Conservation (phyloP, 495 filamentous ascomycete species). For the Hypomontagnella monticulosa region DNA sequence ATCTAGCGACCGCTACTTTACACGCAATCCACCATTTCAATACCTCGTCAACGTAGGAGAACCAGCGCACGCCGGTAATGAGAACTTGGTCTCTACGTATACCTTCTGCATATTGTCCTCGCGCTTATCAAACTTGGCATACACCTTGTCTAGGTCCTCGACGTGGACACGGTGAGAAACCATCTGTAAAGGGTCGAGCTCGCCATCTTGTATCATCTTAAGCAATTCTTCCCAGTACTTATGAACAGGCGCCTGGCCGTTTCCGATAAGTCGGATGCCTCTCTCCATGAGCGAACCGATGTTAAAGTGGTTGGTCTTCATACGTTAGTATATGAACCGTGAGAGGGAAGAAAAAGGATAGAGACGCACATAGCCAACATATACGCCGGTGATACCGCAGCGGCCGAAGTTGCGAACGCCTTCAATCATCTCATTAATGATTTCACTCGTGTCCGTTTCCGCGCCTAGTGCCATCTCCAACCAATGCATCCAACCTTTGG, state of each 20-base stretch:
- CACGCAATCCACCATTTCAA: neutral
- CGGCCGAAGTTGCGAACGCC: conserved; percentile 79
- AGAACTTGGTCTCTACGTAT: conserved; percentile 74
- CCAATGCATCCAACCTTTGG: conserved; percentile 84
- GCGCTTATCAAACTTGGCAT: conserved; percentile 74
- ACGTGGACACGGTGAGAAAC: conserved; percentile 78
- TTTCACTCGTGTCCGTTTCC: conserved; percentile 88
- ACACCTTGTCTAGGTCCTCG: conserved; percentile 77
- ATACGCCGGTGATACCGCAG: conserved; percentile 81
- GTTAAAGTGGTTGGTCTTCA: conserved; percentile 80
- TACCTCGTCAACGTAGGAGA: conserved; percentile 63
- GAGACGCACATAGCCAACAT: conserved; percentile 77
- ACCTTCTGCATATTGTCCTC: conserved; percentile 77
- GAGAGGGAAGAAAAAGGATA: neutral
- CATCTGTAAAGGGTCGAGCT: conserved; percentile 83
- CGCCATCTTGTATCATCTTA: conserved; percentile 70
- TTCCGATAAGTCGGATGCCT: conserved; percentile 82
- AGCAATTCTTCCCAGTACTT: conserved; percentile 83
- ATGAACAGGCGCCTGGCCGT: conserved; percentile 86
- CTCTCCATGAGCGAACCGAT: conserved; percentile 89
- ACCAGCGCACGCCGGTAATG: conserved; percentile 62
- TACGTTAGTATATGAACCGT: conserved; percentile 11
- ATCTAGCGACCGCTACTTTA: neutral
- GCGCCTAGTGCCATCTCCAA: conserved; percentile 76
- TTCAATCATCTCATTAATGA: conserved; percentile 88